Conservation (phyloP, 139 green algal species). For the Coelastrella sp. region DNA sequence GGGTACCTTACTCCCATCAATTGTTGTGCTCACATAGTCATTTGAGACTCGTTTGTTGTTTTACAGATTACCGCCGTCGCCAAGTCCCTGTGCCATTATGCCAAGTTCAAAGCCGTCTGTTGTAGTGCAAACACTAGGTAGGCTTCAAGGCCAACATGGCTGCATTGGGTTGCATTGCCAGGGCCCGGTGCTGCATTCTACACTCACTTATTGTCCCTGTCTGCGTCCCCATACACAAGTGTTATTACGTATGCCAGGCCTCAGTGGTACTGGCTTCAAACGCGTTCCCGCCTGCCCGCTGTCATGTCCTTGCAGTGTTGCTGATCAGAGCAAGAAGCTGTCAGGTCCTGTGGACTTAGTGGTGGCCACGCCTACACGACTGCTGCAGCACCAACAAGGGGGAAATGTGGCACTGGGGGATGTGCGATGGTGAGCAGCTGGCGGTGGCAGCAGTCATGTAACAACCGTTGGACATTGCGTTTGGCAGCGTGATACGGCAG, state of each 20-base stretch:
- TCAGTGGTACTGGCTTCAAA: neutral
- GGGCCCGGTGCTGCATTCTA: conserved; percentile 1
- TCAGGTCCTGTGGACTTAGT: conserved; percentile 85
- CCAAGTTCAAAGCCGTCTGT: conserved; percentile 81
- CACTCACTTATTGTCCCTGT: no score
- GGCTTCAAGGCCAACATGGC: no score
- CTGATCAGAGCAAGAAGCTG: conserved; percentile 52
- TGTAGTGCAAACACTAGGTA: conserved; percentile 61
- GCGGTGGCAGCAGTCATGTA: neutral
- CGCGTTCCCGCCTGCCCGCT: neutral
- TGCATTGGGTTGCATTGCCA: no score
- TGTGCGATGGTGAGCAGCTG: conserved; percentile 63
- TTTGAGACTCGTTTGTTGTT: neutral
- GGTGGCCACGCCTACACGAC: conserved; percentile 85
- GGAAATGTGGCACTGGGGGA: conserved; percentile 89
- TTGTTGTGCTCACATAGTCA: neutral
- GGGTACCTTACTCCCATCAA: no score
- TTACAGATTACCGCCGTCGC: conserved; percentile 79
- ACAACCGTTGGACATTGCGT: no score
- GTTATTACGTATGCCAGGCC: no score
- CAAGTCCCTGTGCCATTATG: conserved; percentile 87
- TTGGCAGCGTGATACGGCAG: no score
- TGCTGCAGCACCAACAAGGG: conserved; percentile 86
- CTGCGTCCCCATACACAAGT: no score
- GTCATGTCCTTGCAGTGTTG: neutral